Evolutionary conservation across 306 rosid species (phyloP).

Genomic region (Inga oerstediana): DNA sequence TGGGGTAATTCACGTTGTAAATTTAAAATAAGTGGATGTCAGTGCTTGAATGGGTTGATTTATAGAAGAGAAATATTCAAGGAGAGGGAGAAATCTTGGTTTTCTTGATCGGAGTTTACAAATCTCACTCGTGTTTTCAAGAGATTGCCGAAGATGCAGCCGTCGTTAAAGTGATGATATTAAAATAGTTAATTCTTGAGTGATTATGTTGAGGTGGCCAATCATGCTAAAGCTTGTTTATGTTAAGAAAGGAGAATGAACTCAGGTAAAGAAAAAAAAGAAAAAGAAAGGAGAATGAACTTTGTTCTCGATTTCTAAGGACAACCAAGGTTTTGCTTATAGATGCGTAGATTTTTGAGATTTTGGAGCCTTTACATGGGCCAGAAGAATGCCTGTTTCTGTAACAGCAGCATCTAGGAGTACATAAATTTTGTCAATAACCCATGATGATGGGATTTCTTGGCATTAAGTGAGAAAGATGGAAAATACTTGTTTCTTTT

Average conservation of each 20-base stretch:
- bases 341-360: background rate
- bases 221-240: background rate
- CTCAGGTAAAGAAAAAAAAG: background rate
- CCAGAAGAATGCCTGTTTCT: background rate
- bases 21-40: background rate
- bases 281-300: slow-evolving; percentile 3
- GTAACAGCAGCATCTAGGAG: background rate
- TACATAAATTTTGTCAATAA: slow-evolving; percentile 4
- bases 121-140: background rate
- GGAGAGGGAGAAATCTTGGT: background rate
- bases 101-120: background rate
- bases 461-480: slow-evolving; percentile 17
- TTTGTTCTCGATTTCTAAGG: background rate
- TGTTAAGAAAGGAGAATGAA: slow-evolving; percentile 10
- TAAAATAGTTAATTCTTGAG: background rate
- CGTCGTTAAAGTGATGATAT: background rate
- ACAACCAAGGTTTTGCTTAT: background rate
- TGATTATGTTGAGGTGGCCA: background rate
- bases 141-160: background rate
- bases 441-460: slow-evolving; percentile 5
- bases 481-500: background rate
- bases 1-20: slow-evolving; percentile 6
- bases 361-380: slow-evolving; percentile 8
- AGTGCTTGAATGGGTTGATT: slow-evolving; percentile 12
- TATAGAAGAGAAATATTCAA: slow-evolving; percentile 1